Conservation (phyloP, 2,329 filamentous ascomycete genomes). For the Fusarium phyllophilum region DNA sequence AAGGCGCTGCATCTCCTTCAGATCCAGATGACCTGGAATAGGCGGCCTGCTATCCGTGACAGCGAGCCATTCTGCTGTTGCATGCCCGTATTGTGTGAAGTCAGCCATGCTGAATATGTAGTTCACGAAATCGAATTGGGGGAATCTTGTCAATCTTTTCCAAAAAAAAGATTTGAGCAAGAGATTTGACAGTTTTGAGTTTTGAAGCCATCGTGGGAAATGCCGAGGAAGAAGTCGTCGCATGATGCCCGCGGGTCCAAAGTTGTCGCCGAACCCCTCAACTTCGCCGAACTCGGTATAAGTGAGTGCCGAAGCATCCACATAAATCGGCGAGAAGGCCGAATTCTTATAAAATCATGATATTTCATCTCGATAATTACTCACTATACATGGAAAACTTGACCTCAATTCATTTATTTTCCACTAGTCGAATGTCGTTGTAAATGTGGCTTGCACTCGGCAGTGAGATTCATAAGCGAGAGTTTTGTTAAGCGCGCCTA, state of each 20-base stretch:
- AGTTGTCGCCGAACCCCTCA: conserved; percentile 10
- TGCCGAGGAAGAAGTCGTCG: neutral
- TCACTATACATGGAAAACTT: neutral
- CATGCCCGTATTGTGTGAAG: conserved; percentile 52
- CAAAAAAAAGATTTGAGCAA: rapidly evolving
- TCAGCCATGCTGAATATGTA: conserved; percentile 29
- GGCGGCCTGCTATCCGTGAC: conserved; percentile 38
- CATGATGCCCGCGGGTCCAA: neutral
- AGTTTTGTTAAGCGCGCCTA: conserved; percentile 6
- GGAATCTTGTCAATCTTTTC: neutral
- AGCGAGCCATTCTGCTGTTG: conserved; percentile 57
- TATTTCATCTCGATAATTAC: neutral
- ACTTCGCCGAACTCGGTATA: conserved; percentile 7
- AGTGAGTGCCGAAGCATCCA: conserved; percentile 1
- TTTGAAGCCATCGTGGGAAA: conserved; percentile 13
- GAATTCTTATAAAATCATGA: neutral
- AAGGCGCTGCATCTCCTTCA: conserved; percentile 27
- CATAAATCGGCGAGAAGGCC: neutral
- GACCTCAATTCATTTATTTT: neutral
- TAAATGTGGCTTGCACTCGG: neutral
- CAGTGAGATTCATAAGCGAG: neutral
- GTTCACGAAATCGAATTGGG: rapidly evolving
- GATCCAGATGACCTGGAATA: neutral
- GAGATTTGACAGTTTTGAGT: rapidly evolving
- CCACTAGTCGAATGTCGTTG: neutral